These are phyloP conservation scores for Carex scoparia DNA, from an alignment of 176 grass and related monocot species.

Conservation along the genomic window DNA sequence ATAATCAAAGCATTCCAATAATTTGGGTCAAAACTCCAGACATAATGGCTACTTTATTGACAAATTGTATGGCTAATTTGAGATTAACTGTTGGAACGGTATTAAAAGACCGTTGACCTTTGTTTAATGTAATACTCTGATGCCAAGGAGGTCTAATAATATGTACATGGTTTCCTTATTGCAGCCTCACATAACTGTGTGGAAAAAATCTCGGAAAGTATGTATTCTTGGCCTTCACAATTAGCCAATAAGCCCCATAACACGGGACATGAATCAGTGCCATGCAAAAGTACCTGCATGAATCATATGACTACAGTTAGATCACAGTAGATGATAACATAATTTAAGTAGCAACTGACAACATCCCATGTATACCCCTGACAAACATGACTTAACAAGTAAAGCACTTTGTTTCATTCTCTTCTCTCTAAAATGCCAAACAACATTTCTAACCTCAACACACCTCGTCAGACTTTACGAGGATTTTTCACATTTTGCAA, in stretches of 20 bases:
- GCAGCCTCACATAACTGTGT: constrained; percentile 3
- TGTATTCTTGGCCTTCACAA: constrained; percentile 30
- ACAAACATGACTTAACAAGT: neutral
- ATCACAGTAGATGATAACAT: neutral
- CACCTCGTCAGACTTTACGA: too few relatives aligned
- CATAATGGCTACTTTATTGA: too few relatives aligned
- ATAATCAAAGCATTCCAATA: too few relatives aligned
- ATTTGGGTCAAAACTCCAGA: too few relatives aligned
- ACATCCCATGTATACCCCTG: neutral
- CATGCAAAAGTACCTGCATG: constrained; percentile 36
- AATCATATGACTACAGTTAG: neutral
- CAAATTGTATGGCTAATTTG: too few relatives aligned
- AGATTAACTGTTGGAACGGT: too few relatives aligned
- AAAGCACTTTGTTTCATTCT: too few relatives aligned
- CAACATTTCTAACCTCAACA: too few relatives aligned
- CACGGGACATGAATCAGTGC: constrained; percentile 37
- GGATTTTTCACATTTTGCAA: too few relatives aligned
- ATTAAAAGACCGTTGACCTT: too few relatives aligned
- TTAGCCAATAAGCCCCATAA: constrained; percentile 36
- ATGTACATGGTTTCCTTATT: constrained; percentile 8
- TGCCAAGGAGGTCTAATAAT: neutral
- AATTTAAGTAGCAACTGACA: neutral
- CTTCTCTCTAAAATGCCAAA: too few relatives aligned
- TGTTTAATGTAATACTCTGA: neutral
- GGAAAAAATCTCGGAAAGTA: constrained; percentile 20